Evolutionary conservation across 202 grass and related monocot species (phyloP).

Genomic region (Carex sylvatica): DNA sequence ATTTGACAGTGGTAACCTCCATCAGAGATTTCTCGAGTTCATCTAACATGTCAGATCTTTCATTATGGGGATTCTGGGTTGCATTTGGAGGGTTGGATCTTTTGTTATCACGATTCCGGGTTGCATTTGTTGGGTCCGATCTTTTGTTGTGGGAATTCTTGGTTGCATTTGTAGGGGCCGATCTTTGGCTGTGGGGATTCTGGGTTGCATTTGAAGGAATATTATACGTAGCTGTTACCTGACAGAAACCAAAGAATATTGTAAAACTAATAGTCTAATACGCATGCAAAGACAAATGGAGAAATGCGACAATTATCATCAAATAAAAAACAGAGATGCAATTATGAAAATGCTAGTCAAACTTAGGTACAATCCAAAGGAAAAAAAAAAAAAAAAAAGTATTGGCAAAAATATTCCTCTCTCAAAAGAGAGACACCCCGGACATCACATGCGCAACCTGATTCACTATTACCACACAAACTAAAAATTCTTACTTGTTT

Average conservation of each 20-base stretch:
- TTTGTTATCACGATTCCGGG: no score
- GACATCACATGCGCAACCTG: not conserved
- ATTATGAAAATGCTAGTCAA: slow-evolving; percentile 2
- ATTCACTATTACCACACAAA: not conserved
- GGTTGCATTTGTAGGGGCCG: no score
- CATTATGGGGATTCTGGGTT: no score
- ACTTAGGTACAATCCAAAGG: not conserved
- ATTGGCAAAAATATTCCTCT: not conserved
- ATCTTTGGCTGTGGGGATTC: no score
- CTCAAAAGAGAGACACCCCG: not conserved
- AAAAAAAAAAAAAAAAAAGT: not conserved
- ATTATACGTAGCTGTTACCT: not conserved
- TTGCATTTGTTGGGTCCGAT: not conserved
- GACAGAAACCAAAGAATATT: not conserved
- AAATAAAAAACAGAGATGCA: not conserved
- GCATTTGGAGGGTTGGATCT: no score
- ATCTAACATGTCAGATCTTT: not conserved
- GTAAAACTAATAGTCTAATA: not conserved
- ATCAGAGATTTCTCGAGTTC: not conserved
- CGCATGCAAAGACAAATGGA: no score
- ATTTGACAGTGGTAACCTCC: not conserved
- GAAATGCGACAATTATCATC: not conserved
- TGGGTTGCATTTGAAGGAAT: not conserved
- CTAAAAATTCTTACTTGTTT: not conserved
- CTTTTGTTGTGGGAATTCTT: no score